These are phyloP conservation scores for Candida neerlandica DNA, from an alignment of 1,139 yeast species.

Conservation along the genomic window DNA sequence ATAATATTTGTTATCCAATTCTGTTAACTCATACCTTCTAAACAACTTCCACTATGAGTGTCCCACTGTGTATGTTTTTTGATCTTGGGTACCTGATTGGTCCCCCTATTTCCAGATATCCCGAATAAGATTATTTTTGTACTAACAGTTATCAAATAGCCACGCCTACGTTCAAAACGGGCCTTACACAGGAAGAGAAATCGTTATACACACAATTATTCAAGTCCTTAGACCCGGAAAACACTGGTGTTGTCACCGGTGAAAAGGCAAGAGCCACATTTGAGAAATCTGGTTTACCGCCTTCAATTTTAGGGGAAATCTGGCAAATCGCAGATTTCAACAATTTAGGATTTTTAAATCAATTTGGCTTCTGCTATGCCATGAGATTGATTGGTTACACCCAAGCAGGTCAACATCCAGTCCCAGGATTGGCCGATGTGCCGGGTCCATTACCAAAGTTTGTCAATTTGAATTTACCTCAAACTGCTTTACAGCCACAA, in stretches of 20 bases:
- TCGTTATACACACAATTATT: constrained; percentile 73
- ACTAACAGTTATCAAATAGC: constrained; percentile 12
- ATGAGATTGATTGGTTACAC: constrained; percentile 89
- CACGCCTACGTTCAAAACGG: constrained; percentile 42
- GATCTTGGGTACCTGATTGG: neutral
- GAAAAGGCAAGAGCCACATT: constrained; percentile 84
- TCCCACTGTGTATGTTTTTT: constrained; percentile 29
- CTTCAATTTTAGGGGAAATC: constrained; percentile 79
- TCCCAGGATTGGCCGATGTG: constrained; percentile 51
- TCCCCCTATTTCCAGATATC: constrained; percentile 1
- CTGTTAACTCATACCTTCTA: neutral
- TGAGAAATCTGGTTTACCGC: constrained; percentile 83
- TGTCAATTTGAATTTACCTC: constrained; percentile 33
- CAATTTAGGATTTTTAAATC: constrained; percentile 83
- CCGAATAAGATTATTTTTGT: constrained; percentile 5
- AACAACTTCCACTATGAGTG: constrained; percentile 22
- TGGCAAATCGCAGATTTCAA: constrained; percentile 92
- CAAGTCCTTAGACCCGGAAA: constrained; percentile 76
- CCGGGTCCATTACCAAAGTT: constrained; percentile 65
- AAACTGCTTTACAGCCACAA: constrained; percentile 30
- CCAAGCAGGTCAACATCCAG: constrained; percentile 69
- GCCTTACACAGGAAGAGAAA: constrained; percentile 79
- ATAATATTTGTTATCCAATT: neutral
- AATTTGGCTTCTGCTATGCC: constrained; percentile 80
- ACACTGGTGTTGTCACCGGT: constrained; percentile 84